These are phyloP conservation scores for Arabidopsis arenosa DNA, from an alignment of 345 rosid species.

Conservation along the genomic window DNA sequence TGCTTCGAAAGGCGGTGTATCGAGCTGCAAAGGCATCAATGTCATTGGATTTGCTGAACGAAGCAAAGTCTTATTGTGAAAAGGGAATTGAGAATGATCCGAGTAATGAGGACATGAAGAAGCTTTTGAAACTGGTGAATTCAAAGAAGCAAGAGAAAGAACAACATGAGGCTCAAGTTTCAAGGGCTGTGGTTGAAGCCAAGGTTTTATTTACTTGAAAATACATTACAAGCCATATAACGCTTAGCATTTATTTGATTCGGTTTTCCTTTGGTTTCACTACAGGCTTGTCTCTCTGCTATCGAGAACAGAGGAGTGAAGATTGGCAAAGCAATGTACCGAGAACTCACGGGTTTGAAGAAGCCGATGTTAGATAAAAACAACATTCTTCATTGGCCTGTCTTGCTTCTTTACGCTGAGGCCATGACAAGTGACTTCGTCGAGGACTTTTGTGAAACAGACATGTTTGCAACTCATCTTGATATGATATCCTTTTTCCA, in stretches of 20 bases:
- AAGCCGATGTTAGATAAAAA: conserved; percentile 74
- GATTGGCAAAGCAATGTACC: conserved; percentile 76
- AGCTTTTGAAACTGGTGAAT: conserved; percentile 60
- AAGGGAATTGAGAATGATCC: conserved; percentile 68
- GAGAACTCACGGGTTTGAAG: conserved; percentile 75
- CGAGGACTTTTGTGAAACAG: conserved; percentile 86
- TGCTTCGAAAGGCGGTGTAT: conserved; percentile 63
- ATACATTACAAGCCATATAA: background rate
- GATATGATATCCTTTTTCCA: conserved; percentile 78
- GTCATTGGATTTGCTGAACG: conserved; percentile 62
- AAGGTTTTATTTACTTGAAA: conserved; percentile 56
- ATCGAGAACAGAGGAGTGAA: conserved; percentile 71
- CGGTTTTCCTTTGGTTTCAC: conserved; percentile 9
- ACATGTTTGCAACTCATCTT: conserved; percentile 81
- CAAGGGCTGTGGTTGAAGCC: conserved; percentile 62
- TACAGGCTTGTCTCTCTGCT: conserved; percentile 71
- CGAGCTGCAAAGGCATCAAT: conserved; percentile 90
- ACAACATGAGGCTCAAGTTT: conserved; percentile 61
- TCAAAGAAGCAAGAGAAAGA: conserved; percentile 65
- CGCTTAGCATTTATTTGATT: background rate
- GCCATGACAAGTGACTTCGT: conserved; percentile 92
- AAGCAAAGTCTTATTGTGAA: conserved; percentile 61
- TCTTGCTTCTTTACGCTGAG: conserved; percentile 85
- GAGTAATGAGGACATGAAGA: conserved; percentile 70
- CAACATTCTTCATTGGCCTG: conserved; percentile 90